Evolutionary conservation across 345 rosid species (phyloP).

Genomic region (Fremontodendron californicum): DNA sequence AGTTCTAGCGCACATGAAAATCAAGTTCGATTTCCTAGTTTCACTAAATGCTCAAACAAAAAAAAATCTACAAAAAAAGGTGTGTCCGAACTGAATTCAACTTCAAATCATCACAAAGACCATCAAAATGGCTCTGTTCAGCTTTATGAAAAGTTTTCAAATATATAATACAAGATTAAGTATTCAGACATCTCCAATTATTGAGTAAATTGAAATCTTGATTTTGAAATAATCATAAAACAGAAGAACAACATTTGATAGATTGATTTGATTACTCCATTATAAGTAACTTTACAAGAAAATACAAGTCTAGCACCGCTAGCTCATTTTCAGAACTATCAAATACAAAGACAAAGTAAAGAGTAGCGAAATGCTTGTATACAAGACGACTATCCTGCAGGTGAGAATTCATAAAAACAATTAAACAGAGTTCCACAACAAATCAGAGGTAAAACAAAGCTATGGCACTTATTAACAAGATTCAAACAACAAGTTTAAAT

Average conservation of each 20-base stretch:
- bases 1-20: background rate
- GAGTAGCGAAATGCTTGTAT: too few species aligned
- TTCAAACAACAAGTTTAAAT: background rate
- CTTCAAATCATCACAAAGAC: background rate
- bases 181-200: background rate
- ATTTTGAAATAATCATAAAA: background rate
- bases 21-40: background rate
- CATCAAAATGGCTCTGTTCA: background rate
- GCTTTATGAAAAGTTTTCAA: background rate
- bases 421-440: background rate
- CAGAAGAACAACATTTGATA: background rate
- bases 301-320: conserved; percentile 78
- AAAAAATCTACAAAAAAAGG: background rate
- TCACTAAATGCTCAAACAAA: background rate
- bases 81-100: background rate
- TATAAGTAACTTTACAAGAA: background rate
- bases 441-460: background rate
- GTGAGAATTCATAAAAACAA: background rate
- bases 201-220: background rate
- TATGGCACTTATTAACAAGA: background rate
- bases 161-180: background rate
- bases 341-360: conserved; percentile 76
- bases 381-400: conserved; percentile 76
- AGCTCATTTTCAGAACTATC: conserved; percentile 91
- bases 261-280: background rate